Evolutionary conservation across 2,329 filamentous ascomycete genomes (phyloP).

Genomic region (Dactylellina cionopaga): DNA sequence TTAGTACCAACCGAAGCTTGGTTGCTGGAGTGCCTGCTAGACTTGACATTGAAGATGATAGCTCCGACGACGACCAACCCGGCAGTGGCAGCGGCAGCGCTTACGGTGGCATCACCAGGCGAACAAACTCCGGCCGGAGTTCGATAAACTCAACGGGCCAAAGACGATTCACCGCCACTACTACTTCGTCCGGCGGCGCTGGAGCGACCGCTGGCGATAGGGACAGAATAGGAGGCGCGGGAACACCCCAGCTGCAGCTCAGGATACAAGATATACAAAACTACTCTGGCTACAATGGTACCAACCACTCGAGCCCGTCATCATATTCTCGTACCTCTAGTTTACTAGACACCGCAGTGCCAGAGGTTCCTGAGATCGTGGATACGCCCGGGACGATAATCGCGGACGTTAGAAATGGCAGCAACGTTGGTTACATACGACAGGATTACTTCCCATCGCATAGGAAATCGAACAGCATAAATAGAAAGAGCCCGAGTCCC

Average conservation of each 20-base stretch:
- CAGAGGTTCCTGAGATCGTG: slow-evolving; percentile 36
- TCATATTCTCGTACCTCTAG: slow-evolving; percentile 48
- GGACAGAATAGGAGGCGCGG: background rate
- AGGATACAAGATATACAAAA: slow-evolving; percentile 42
- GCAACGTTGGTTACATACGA: slow-evolving; percentile 3
- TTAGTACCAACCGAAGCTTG: slow-evolving; percentile 54
- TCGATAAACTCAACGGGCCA: slow-evolving; percentile 47
- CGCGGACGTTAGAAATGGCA: slow-evolving; percentile 26
- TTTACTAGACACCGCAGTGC: slow-evolving; percentile 37
- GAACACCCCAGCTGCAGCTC: slow-evolving; percentile 42
- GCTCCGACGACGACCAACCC: slow-evolving; percentile 45
- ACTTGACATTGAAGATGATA: slow-evolving; percentile 49
- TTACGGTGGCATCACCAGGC: slow-evolving; percentile 37
- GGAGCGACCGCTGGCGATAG: too few species aligned
- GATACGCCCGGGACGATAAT: slow-evolving; percentile 31
- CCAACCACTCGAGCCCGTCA: slow-evolving; percentile 45
- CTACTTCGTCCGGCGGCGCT: slow-evolving; percentile 29
- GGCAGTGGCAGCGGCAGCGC: slow-evolving; percentile 42
- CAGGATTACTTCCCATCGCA: slow-evolving; percentile 38
- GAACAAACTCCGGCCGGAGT: slow-evolving; percentile 48
- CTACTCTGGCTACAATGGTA: slow-evolving; percentile 36
- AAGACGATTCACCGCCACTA: slow-evolving; percentile 37
- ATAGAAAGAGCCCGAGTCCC: slow-evolving; percentile 25
- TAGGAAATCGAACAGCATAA: slow-evolving; percentile 38
- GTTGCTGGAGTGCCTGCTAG: slow-evolving; percentile 41